Evolutionary conservation across 2,329 filamentous ascomycete species (phyloP).

Genomic region (Dactylonectria macrodidyma): DNA sequence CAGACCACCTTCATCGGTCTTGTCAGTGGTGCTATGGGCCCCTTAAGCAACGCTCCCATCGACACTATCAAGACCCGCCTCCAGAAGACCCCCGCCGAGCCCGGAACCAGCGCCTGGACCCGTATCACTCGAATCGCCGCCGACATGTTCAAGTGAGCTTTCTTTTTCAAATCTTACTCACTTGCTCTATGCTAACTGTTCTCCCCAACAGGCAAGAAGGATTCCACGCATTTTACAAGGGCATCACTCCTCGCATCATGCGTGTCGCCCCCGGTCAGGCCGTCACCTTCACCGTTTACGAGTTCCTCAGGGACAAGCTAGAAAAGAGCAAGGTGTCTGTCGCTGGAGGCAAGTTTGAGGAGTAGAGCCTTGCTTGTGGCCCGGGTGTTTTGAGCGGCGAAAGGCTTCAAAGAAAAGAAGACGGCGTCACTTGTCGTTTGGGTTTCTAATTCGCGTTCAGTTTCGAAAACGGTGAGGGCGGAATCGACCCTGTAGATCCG

Average conservation of each 20-base stretch:
- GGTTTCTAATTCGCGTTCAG: constrained; percentile 38
- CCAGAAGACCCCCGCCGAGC: constrained; percentile 88
- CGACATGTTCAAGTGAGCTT: constrained; percentile 84
- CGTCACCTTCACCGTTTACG: constrained; percentile 83
- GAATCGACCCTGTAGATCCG: constrained; percentile 35
- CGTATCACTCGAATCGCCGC: constrained; percentile 84
- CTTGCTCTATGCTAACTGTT: constrained; percentile 25
- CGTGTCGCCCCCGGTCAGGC: constrained; percentile 96
- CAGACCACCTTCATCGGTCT: constrained; percentile 94
- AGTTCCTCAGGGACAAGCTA: constrained; percentile 80
- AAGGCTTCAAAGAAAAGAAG: constrained; percentile 1
- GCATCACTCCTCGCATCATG: constrained; percentile 98
- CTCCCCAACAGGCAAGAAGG: constrained; percentile 81
- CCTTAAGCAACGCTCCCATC: constrained; percentile 96
- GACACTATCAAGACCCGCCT: constrained; percentile 99
- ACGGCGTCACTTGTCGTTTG: constrained; percentile 13
- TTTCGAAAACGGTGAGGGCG: constrained; percentile 32
- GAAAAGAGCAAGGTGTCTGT: constrained; percentile 76
- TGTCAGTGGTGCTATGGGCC: constrained; percentile 94
- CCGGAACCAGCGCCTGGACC: constrained; percentile 84
- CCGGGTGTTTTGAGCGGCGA: not conserved
- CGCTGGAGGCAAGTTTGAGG: constrained; percentile 76
- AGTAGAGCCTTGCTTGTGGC: constrained; percentile 58
- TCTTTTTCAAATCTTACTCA: rapidly evolving
- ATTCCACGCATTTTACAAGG: constrained; percentile 96